Base-by-base conservation (phyloP, 352 stramenopile genomes). In the Globisporangium parvum region DNA sequence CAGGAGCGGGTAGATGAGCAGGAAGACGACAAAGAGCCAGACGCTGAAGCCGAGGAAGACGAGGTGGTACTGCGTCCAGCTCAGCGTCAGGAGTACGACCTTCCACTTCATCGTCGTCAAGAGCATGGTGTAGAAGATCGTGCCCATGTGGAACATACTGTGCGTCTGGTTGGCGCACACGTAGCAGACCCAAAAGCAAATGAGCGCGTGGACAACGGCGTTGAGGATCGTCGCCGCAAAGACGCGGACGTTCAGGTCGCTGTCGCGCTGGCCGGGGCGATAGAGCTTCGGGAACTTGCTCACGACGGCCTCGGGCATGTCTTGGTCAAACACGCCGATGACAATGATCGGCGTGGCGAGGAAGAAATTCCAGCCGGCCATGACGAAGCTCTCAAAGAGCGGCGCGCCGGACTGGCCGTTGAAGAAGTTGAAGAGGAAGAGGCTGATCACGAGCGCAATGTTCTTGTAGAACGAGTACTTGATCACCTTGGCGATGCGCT, bases 401-500 rank as follows among this genome's bases (percentile, higher is more conserved):
- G 95, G 92, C 20, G 81, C 85, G 8, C 85, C 87, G 6, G 77
- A 91, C 59, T 94, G 84, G 3, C 82, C 84, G 47, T 88, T 89
- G 60, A 80, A 78, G 49, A 93, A 91, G 49, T 88, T 91, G 70
- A 87, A 96, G 1, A 91, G 62, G 33, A 89, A 87, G 14, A 85
- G 50, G 12, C 66, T 67, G 45, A 88, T 87, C 41, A 90, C 80
- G 42, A 90, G 75, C 46, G 71, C 67, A 33, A 94, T 94, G 61
- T 93, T 80, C 6, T 84, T 94, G 24, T 88, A 75, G 6, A 84
- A 82, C 0, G 85, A 91, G 70, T 98, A 98, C 20, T 84, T 75
- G 55, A 88, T 76, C 35, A 88, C 90, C 59, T 96, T 89, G 50
- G 98, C 93, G 33, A 82, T 96, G 65, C 86, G 97, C 53, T 96